A percentile compares a stretch with the other conserved stretches of the same genome.
Evolutionary conservation across 768 basidiomycete species (phyloP).

Genomic region (Kwoniella shandongensis): DNA sequence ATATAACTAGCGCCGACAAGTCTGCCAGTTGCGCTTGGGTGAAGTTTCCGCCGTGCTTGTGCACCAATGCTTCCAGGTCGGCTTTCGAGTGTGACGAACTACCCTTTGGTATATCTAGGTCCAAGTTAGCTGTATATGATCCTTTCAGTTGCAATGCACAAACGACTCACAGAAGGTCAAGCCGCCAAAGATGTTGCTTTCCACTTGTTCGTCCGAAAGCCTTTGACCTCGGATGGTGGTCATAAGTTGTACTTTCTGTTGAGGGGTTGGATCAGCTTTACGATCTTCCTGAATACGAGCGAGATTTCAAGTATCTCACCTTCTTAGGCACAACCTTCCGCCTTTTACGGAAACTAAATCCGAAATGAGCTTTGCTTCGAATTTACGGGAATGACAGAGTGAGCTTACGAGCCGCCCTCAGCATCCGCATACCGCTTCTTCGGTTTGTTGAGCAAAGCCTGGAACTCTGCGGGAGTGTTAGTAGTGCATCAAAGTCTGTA

Average conservation of each 20-base stretch:
- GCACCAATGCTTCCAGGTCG: constrained; percentile 62
- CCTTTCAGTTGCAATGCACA: not conserved
- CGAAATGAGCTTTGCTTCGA: not conserved
- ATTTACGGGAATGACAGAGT: not conserved
- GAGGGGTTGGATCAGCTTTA: too few relatives aligned
- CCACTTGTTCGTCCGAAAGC: constrained; percentile 62
- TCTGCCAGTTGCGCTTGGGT: constrained; percentile 46
- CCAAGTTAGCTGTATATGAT: not conserved
- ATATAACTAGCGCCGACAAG: constrained; percentile 60
- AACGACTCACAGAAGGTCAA: constrained; percentile 73
- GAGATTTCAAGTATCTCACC: constrained; percentile 9
- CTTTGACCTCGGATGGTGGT: constrained; percentile 63
- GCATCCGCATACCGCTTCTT: constrained; percentile 39
- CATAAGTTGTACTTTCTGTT: constrained; percentile 40
- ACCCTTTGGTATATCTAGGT: constrained; percentile 58
- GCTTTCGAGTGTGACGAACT: constrained; percentile 67
- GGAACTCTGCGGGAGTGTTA: constrained; percentile 30
- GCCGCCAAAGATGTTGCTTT: constrained; percentile 68
- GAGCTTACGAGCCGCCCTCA: constrained; percentile 40
- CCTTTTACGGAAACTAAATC: constrained; percentile 36
- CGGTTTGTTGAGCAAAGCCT: constrained; percentile 32
- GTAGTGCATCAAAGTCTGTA: not conserved
- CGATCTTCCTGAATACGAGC: too few relatives aligned
- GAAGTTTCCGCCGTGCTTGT: constrained; percentile 53
- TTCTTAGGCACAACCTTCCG: constrained; percentile 26